Evolutionary conservation across 306 rosid species (phyloP), one percentile per base, ranked within the genome.

Genomic region (Morella rubra): DNA sequence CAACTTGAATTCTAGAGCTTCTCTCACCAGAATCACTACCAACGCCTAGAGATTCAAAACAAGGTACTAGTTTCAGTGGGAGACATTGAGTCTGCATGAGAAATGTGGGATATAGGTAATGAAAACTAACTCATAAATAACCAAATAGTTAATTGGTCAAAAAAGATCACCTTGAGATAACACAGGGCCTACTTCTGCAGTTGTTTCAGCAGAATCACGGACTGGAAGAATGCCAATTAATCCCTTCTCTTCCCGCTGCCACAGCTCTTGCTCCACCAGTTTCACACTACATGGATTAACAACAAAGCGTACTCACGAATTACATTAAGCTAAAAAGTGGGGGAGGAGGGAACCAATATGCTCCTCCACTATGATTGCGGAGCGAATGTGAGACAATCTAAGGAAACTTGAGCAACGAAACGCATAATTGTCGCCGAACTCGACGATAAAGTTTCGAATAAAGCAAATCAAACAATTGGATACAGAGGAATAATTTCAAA

Each of bases 231-330:
- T 95, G 60, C 98, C 98, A 76, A 95, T 95, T 81, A 95, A 73
- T 27, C 98, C 98, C 83, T 92, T 95, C 92, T 95, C 98, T 79
- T 95, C 98, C 20, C 97, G 84, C 86, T 95, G 98, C 98, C 98
- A 95, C 15, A 95, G 87, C 84, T 95, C 98, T 86, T 95, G 97
- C 84, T 95, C 98, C 88, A 95, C 98, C 89, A 95, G 81, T 78
- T 92, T 95, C 60, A 95, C 98, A 81, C 98, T 95, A 77, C 77
- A 76, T 95, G 73, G 74, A 76, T 61, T 50, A 53, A 50, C 71
- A 42, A 18, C 19, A 61, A 61, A 14, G 44, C 18, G 11, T 27
- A 9, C 41, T 24, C 37, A 32, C 3, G 37, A 32, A 32, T 32
- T 27, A 32, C 37, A 32, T 32, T 32, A 32, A 32, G 37, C 37